A percentile compares a stretch with the other conserved stretches of the same genome.
Conservation (phyloP, 768 basidiomycete genomes). For the Hortiboletus campestris region DNA sequence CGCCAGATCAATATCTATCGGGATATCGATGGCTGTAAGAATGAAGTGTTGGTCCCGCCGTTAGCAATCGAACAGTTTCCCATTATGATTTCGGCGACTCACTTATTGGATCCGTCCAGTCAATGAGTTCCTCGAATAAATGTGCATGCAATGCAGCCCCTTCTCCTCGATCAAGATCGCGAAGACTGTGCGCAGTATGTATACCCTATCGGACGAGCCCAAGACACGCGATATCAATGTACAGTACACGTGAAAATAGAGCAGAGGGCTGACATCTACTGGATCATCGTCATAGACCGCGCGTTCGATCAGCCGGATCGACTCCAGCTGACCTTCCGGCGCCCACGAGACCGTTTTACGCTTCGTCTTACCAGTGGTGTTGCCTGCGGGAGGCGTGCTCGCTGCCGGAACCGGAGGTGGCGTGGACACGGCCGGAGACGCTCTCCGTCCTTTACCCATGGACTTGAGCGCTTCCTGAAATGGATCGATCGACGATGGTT, state of each 20-base stretch:
- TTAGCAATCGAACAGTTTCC: constrained; percentile 21
- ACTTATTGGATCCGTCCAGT: constrained; percentile 84
- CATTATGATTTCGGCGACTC: constrained; percentile 37
- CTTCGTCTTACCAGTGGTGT: constrained; percentile 51
- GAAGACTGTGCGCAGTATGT: constrained; percentile 67
- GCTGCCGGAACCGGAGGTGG: constrained; percentile 43
- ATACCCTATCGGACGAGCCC: constrained; percentile 57
- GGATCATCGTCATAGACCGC: constrained; percentile 90
- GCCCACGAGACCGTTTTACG: constrained; percentile 82
- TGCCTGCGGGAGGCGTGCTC: constrained; percentile 35
- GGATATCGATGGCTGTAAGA: constrained; percentile 58
- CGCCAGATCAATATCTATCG: constrained; percentile 49
- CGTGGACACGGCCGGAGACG: constrained; percentile 60
- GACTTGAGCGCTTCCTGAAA: constrained; percentile 81
- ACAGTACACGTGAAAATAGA: constrained; percentile 41
- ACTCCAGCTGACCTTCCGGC: constrained; percentile 68
- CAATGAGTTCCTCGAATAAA: constrained; percentile 81
- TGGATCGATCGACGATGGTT: constrained; percentile 75
- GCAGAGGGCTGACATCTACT: constrained; percentile 70
- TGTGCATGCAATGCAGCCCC: constrained; percentile 82
- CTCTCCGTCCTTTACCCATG: constrained; percentile 62
- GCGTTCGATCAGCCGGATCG: constrained; percentile 76
- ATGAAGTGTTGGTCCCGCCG: constrained; percentile 4
- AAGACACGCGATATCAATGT: constrained; percentile 50
- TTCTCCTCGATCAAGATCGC: constrained; percentile 85